These are phyloP conservation scores for Williopsis jadinii DNA, from an alignment of 1,139 yeast species.

Conservation along the genomic window DNA sequence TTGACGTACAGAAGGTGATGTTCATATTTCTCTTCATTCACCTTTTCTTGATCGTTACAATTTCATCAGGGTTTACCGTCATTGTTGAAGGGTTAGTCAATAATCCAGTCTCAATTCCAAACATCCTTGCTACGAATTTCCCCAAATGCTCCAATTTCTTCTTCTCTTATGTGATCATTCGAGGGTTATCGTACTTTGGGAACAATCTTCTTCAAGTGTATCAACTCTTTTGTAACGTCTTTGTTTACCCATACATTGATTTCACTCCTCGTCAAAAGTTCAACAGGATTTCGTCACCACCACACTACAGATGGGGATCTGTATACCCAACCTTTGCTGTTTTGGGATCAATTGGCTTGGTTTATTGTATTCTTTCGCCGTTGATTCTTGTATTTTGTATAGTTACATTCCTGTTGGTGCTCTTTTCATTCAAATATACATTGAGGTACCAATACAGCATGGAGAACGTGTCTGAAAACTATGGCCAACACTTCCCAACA, in stretches of 20 bases:
- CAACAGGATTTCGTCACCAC: constrained; percentile 35
- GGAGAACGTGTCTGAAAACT: constrained; percentile 51
- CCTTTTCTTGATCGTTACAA: constrained; percentile 75
- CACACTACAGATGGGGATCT: constrained; percentile 66
- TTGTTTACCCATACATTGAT: constrained; percentile 35
- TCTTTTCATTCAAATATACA: constrained; percentile 63
- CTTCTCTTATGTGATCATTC: constrained; percentile 62
- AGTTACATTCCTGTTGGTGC: constrained; percentile 48
- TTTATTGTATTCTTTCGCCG: constrained; percentile 76
- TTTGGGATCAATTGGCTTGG: constrained; percentile 68
- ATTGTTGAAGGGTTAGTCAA: constrained; percentile 58
- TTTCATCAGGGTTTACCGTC: constrained; percentile 73
- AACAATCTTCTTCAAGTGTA: constrained; percentile 52
- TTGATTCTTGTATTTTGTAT: constrained; percentile 58
- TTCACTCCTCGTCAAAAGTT: constrained; percentile 57
- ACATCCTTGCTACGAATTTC: constrained; percentile 61
- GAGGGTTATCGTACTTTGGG: constrained; percentile 71
- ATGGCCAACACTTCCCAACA: constrained; percentile 63
- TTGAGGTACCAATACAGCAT: constrained; percentile 47
- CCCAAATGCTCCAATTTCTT: constrained; percentile 83
- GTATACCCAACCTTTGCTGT: constrained; percentile 70
- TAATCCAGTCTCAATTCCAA: constrained; percentile 68
- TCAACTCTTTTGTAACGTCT: constrained; percentile 34
- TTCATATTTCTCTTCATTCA: constrained; percentile 71
- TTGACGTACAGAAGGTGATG: constrained; percentile 61